Base-by-base conservation (phyloP, 495 filamentous ascomycete genomes). In the Hypoxylon rickii region DNA sequence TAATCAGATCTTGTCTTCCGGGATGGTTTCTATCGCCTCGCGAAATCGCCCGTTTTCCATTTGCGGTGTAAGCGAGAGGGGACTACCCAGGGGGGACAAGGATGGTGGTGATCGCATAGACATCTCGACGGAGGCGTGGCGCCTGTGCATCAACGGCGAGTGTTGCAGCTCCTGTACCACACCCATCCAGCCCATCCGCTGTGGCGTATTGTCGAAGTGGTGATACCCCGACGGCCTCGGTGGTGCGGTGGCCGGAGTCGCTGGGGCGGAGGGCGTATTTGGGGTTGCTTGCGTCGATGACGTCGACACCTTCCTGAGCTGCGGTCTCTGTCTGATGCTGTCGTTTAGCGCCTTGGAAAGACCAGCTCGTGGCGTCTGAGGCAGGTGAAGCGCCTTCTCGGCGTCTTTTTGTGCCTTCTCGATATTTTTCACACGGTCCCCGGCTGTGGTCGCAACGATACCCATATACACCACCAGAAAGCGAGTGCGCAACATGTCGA, bases 401-500 rank as follows among this genome's bases (percentile, higher is more conserved):
- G 62, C 59, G 46, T 69, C 69, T 40, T 68, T 67, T 40, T 70
- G 69, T 29, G 24, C 16, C 63, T 62, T 58, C 60, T 59, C 53
- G 45, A 45, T 62, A 20, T 57, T 44, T 49, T 61, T 69, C 19
- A 43, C 22, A 19, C 52, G 52, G 8, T 71, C 71, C 44, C 63
- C 64, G 39, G 70, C 67, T 48, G 68, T 67, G 24, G 75, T 60
- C 22, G 82, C 67, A 47, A 83, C 70, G 55, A 82, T 65, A 47
- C 80, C 69, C 79, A 82, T 70, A 64, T 83, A 75, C 59, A 82
- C 69, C 11, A 81, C 76, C 8, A 83, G 59, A 55, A 79, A 84
- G 21, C 84, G 82, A 68, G 80, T 86, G 55, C 79, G 74, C 32
- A 81, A 72, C 55, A 79, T 70, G 53, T 89, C 85, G 64, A 88